A percentile compares a stretch with the other conserved stretches of the same genome.
These are phyloP conservation scores for Plectosphaerella cucumerina DNA, from an alignment of 2,329 filamentous ascomycete species.

Conservation along the genomic window DNA sequence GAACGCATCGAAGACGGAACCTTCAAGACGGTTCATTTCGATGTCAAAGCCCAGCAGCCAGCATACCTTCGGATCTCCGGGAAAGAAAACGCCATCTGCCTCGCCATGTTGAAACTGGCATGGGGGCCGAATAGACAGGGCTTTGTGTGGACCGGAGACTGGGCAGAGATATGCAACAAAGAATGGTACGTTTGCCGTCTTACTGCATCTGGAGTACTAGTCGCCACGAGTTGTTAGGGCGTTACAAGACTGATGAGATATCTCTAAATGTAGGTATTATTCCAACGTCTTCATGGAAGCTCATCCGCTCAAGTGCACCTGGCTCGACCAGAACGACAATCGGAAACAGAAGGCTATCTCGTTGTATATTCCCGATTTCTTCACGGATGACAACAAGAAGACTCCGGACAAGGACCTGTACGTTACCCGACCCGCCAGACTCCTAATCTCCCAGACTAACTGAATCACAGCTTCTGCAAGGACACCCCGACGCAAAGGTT, in stretches of 20 bases:
- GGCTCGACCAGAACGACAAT: neutral
- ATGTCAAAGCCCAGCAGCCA: neutral
- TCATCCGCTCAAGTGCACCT: neutral
- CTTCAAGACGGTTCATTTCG: neutral
- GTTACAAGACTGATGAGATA: no score
- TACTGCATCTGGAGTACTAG: no score
- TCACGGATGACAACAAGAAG: neutral
- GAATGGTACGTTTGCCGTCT: neutral
- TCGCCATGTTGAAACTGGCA: neutral
- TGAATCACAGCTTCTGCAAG: neutral
- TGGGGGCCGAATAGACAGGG: neutral
- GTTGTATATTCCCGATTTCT: neutral
- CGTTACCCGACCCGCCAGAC: neutral
- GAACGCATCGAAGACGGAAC: no score
- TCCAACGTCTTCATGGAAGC: neutral
- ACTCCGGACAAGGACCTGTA: neutral
- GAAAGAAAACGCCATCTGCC: neutral
- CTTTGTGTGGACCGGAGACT: neutral
- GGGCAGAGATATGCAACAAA: neutral
- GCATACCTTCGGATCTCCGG: neutral
- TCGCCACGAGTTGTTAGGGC: no score
- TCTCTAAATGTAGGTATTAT: neutral
- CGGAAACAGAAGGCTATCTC: neutral
- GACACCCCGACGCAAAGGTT: neutral
- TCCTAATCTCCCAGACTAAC: neutral